Percentiles rank a stretch among this genome's conserved stretches.
These are phyloP conservation scores for Paratinospora sagittata DNA, from an alignment of 164 flowering plant species.

Conservation along the genomic window DNA sequence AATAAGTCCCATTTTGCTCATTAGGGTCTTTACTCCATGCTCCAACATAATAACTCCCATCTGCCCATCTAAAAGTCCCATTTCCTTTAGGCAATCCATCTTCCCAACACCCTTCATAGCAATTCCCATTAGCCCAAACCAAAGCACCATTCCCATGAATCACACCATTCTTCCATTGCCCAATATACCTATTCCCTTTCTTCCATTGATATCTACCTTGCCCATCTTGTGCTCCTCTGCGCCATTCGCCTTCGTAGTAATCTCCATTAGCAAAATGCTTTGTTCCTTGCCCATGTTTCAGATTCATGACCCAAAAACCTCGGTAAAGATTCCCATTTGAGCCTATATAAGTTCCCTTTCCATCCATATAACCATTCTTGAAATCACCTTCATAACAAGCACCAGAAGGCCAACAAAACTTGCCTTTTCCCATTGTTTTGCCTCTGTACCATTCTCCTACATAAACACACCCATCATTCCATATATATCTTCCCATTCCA, in stretches of 20 bases:
- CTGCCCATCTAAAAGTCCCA: slow-evolving; percentile 51
- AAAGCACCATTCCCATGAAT: slow-evolving; percentile 54
- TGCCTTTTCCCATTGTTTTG: slow-evolving; percentile 65
- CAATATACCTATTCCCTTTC: slow-evolving; percentile 45
- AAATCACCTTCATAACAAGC: slow-evolving; percentile 86
- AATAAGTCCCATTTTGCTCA: slow-evolving; percentile 58
- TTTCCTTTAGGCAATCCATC: slow-evolving; percentile 63
- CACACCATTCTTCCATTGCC: slow-evolving; percentile 67
- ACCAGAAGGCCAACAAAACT: slow-evolving; percentile 88
- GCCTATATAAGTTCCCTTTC: slow-evolving; percentile 57
- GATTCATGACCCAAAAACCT: slow-evolving; percentile 72
- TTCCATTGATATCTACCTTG: slow-evolving; percentile 64
- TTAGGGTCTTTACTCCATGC: slow-evolving; percentile 58
- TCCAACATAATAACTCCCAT: slow-evolving; percentile 68
- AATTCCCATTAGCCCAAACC: slow-evolving; percentile 56
- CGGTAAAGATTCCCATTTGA: slow-evolving; percentile 46
- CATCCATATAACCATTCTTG: slow-evolving; percentile 79
- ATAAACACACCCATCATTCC: slow-evolving; percentile 95
- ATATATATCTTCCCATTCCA: slow-evolving; percentile 75
- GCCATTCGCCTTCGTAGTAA: slow-evolving; percentile 75
- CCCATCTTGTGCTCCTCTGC: slow-evolving; percentile 63
- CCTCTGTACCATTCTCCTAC: slow-evolving; percentile 82
- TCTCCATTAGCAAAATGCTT: slow-evolving; percentile 55
- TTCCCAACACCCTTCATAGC: slow-evolving; percentile 67
- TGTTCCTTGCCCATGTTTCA: slow-evolving; percentile 61